These are phyloP conservation scores for Telfairia occidentalis DNA, from an alignment of 331 rosid species.

Conservation along the genomic window DNA sequence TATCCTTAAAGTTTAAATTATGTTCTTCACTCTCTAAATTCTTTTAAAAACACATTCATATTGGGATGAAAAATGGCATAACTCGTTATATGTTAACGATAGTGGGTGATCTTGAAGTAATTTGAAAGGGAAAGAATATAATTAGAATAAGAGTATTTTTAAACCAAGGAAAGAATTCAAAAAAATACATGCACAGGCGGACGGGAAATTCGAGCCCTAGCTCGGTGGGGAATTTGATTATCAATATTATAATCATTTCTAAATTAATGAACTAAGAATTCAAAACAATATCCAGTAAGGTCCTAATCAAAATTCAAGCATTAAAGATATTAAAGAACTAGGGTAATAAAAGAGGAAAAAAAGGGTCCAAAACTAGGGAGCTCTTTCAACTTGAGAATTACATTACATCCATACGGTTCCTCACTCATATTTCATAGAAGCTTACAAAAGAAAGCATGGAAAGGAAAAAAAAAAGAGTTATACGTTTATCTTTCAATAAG, in stretches of 20 bases:
- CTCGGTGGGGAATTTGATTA: background rate
- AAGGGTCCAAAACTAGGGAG: background rate
- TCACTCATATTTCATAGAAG: background rate
- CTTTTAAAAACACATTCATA: no score
- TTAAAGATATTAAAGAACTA: background rate
- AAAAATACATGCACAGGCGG: background rate
- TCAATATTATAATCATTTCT: background rate
- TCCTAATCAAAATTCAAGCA: background rate
- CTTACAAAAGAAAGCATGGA: background rate
- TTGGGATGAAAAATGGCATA: no score
- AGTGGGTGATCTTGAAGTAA: no score
- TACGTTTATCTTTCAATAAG: background rate
- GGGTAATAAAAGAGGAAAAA: background rate
- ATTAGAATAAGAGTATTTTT: no score
- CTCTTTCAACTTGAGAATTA: background rate
- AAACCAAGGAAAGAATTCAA: no score
- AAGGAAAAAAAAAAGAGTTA: background rate
- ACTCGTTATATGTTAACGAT: no score
- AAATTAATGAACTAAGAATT: background rate
- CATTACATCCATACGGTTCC: background rate
- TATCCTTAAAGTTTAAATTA: no score
- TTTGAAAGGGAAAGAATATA: no score
- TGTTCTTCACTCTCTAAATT: no score
- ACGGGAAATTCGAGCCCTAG: background rate
- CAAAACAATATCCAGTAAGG: background rate